These are phyloP conservation scores for Globisporangium iwayamae DNA, from an alignment of 352 stramenopile species.

Conservation along the genomic window DNA sequence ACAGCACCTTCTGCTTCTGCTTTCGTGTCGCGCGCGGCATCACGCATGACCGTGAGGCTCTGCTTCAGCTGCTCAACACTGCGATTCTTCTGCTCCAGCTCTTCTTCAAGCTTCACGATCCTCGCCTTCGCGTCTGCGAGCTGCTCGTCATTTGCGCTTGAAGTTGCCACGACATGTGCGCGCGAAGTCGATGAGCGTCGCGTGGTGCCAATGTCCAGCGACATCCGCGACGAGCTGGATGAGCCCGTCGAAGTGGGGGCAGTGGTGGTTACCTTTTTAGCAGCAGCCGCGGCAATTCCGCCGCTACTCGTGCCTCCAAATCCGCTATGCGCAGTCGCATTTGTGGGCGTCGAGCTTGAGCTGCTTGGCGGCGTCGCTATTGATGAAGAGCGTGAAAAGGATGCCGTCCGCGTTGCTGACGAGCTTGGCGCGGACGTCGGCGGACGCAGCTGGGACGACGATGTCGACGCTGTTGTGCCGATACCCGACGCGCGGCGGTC, in stretches of 20 bases:
- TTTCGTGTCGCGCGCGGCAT: slow-evolving; percentile 21
- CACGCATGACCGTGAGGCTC: slow-evolving; percentile 47
- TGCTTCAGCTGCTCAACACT: slow-evolving; percentile 69
- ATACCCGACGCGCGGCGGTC: slow-evolving; percentile 24
- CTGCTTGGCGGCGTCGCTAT: slow-evolving; percentile 12
- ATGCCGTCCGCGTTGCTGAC: slow-evolving; percentile 5
- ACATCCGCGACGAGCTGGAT: slow-evolving; percentile 20
- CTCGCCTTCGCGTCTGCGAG: slow-evolving; percentile 41
- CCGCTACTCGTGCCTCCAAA: background rate
- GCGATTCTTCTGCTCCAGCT: slow-evolving; percentile 67
- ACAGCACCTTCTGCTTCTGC: background rate
- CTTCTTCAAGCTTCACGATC: slow-evolving; percentile 61
- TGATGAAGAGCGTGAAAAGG: slow-evolving; percentile 16
- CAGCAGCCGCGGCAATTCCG: slow-evolving; percentile 4
- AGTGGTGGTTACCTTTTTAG: slow-evolving; percentile 16
- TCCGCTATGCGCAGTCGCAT: slow-evolving; percentile 7
- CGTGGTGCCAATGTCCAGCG: slow-evolving; percentile 19
- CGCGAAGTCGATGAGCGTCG: slow-evolving; percentile 15
- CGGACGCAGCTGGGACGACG: slow-evolving; percentile 10
- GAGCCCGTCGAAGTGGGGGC: slow-evolving; percentile 7
- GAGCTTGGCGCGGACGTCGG: slow-evolving; percentile 15
- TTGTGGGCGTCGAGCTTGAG: slow-evolving; percentile 3
- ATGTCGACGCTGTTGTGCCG: slow-evolving; percentile 13
- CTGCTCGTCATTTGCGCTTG: slow-evolving; percentile 33
- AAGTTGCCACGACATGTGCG: slow-evolving; percentile 10